Evolutionary conservation across 179 eudicot species (phyloP).

Genomic region (Actinidia chinensis): DNA sequence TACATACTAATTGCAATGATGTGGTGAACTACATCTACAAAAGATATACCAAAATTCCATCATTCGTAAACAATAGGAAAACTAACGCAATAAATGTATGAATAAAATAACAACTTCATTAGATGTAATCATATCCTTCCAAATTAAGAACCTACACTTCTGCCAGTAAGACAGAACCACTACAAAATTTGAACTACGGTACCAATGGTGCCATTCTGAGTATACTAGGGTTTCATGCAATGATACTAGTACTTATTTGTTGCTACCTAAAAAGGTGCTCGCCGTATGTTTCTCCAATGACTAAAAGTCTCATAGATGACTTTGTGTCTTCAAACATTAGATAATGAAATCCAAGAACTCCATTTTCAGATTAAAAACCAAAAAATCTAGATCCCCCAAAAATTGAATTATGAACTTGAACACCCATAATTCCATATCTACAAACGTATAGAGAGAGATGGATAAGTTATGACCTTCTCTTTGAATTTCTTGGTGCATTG

Average conservation of each 20-base stretch:
- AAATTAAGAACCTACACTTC: neutral
- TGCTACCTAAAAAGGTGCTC: neutral
- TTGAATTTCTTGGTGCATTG: slow-evolving; percentile 49
- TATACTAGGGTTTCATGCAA: neutral
- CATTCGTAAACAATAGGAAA: neutral
- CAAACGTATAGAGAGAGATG: neutral
- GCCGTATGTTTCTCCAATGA: neutral
- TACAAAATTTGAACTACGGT: neutral
- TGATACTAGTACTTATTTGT: neutral
- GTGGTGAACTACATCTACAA: too few species aligned
- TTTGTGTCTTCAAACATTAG: neutral
- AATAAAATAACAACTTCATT: neutral
- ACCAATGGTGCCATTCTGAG: neutral
- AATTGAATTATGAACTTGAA: too few species aligned
- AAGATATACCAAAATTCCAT: neutral
- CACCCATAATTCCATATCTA: too few species aligned
- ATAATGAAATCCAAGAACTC: neutral
- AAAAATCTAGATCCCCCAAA: neutral
- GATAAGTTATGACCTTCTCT: slow-evolving; percentile 54
- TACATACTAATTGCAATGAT: neutral
- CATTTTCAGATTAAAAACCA: neutral
- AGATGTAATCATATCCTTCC: neutral
- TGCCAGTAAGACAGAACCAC: too few species aligned
- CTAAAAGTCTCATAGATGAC: neutral
- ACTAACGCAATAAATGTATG: neutral